phyloP scores from a whole-genome alignment of 108 stramenopile genomes.

The Cyclotella cryptica region DNA sequence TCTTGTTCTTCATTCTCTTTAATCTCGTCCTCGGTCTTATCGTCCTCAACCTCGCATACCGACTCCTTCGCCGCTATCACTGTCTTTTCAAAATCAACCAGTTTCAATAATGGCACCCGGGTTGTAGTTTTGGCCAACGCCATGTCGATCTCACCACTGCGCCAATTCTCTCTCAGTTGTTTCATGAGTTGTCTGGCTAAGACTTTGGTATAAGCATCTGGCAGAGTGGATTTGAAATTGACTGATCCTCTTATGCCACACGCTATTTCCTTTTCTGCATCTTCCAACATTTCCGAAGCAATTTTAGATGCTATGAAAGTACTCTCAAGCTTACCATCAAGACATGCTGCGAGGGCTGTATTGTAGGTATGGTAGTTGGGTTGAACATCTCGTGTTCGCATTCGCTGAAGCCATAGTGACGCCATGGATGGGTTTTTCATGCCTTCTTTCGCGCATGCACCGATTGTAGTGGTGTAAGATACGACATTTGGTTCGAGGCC shows the following conservation, averaged over 20 bases:
- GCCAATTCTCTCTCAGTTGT: conserved; percentile 77
- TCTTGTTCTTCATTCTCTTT: conserved; percentile 44
- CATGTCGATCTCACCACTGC: conserved; percentile 78
- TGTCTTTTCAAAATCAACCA: conserved; percentile 79
- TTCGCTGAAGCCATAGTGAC: conserved; percentile 81
- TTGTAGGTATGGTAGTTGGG: conserved; percentile 91
- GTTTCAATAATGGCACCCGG: conserved; percentile 65
- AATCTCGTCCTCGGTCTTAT: conserved; percentile 35
- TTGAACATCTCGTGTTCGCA: conserved; percentile 75
- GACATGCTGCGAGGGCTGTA: conserved; percentile 83
- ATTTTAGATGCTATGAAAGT: conserved; percentile 73
- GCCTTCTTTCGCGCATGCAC: conserved; percentile 68
- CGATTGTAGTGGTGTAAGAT: conserved; percentile 90
- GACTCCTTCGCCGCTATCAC: conserved; percentile 40
- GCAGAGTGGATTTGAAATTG: conserved; percentile 72
- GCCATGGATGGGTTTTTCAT: conserved; percentile 75
- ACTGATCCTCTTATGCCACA: conserved; percentile 60
- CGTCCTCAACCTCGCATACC: conserved; percentile 34
- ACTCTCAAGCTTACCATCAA: conserved; percentile 82
- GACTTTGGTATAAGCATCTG: conserved; percentile 77
- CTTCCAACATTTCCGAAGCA: conserved; percentile 75
- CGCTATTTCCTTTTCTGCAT: conserved; percentile 66
- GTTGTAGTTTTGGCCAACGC: conserved; percentile 75
- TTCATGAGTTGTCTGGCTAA: conserved; percentile 76
- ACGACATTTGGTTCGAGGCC: conserved; percentile 87